Evolutionary conservation across 768 basidiomycete genomes (phyloP).

Genomic region (Nidularia sp.): DNA sequence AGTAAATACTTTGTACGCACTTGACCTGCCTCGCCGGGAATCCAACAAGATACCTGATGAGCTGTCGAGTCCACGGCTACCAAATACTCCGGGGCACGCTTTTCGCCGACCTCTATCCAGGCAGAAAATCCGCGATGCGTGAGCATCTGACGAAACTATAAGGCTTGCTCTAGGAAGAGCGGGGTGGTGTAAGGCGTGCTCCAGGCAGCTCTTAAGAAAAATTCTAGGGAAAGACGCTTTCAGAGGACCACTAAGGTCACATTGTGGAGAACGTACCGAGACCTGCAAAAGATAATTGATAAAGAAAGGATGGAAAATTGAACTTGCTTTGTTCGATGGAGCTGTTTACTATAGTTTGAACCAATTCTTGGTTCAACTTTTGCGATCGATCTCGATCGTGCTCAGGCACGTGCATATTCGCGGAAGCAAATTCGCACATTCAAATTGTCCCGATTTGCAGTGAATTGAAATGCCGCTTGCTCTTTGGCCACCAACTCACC

Average conservation of each 20-base stretch:
- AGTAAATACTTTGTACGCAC: constrained; percentile 20
- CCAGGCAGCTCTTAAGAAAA: background rate
- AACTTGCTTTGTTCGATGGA: background rate
- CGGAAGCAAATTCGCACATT: too few relatives aligned
- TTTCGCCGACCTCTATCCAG: constrained; percentile 57
- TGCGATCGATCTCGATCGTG: background rate
- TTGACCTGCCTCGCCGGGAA: constrained; percentile 58
- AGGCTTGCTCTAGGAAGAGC: background rate
- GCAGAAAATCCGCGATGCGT: constrained; percentile 62
- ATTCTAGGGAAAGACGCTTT: background rate
- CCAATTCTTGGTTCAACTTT: background rate
- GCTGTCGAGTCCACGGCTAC: constrained; percentile 38
- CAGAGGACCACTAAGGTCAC: too few relatives aligned
- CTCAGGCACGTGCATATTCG: too few relatives aligned
- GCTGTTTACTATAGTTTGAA: too few relatives aligned
- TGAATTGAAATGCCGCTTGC: too few relatives aligned
- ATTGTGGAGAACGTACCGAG: background rate
- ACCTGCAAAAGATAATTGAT: background rate
- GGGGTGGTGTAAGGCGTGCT: background rate
- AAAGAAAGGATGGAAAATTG: background rate
- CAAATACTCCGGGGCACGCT: constrained; percentile 51
- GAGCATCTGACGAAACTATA: constrained; percentile 30
- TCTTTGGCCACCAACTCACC: too few relatives aligned
- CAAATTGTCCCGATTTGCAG: too few relatives aligned
- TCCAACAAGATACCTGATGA: constrained; percentile 61